Evolutionary conservation across 1,139 yeast species (phyloP), one percentile per base, ranked within the genome.

Genomic region (Debaryomyces sp.): DNA sequence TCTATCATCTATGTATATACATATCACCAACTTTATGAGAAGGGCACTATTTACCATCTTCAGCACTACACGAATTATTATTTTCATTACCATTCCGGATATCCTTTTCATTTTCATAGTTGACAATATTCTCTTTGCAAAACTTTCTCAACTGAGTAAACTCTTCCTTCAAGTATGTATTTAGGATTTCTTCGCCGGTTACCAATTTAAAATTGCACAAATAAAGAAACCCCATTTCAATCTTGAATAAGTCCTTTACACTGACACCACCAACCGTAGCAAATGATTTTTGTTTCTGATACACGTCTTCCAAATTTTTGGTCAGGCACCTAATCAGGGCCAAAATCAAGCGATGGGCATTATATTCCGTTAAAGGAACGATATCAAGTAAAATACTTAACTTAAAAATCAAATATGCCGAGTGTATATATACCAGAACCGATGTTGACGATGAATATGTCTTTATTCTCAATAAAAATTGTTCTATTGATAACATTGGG

Each of bases 181-280:
- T 66, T 40, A 75, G 61, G 32, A 64, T 61, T 26, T 59, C 56
- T 52, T 71, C 74, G n/a, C 73, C 70, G 22, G 68, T 69, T n/a
- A 70, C 66, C 44, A 75, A 54, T 47, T 67, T 69, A 53, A 76
- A 76, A 55, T 74, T 73, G 50, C 71, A 63, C 46, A 75, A 61
- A 55, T 73, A 76, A 39, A 75, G 66, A 46, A 75, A 74, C 12
- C 74, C 71, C 43, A 75, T 70, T 55, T 76, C 81, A 26, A 75
- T 64, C 48, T 64, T 69, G 47, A 63, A 67, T 47, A 76, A 64
- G 47, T 76, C 80, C 39, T 65, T 65, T 9, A 60, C 59, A 30
- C 68, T 66, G 2, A 75, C 76, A 0, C 81, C 81, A 4, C 77
- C 80, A 1, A 76, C 80, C 1, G 76, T 71, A 4, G 78, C 77